Conservation (phyloP, 108 stramenopile genomes). For the Fragilariopsis cylindrus region DNA sequence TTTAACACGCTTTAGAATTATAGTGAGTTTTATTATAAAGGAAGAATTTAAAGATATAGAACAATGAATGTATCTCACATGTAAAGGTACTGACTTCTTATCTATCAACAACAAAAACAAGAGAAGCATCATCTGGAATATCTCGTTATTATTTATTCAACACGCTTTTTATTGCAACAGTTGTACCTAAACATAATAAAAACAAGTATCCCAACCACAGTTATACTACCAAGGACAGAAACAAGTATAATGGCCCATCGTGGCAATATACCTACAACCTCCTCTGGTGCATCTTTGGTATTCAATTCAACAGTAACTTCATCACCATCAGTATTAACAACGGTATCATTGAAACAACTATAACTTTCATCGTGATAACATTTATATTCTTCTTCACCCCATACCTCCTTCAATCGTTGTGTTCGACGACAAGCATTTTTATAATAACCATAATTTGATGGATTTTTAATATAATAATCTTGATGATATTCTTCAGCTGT, state of each 20-base stretch:
- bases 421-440: neutral
- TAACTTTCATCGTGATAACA: constrained; percentile 6
- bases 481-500: constrained; percentile 15
- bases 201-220: neutral
- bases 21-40: too few species aligned
- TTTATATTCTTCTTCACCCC: constrained; percentile 1
- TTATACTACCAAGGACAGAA: neutral
- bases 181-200: too few species aligned
- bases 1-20: too few species aligned
- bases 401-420: constrained; percentile 3
- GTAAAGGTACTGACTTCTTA: too few species aligned
- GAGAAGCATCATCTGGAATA: too few species aligned
- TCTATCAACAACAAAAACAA: too few species aligned
- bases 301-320: constrained; percentile 1
- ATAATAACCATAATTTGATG: constrained; percentile 5
- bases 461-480: constrained; percentile 14
- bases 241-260: neutral
- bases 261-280: neutral
- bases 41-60: too few species aligned
- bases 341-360: neutral
- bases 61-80: too few species aligned
- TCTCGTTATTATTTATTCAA: too few species aligned
- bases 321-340: neutral
- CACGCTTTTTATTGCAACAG: too few species aligned
- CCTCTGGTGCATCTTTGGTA: neutral